Evolutionary conservation across 768 basidiomycete genomes (phyloP), one percentile per base, ranked within the genome.

Genomic region (Leccinum obscurum): DNA sequence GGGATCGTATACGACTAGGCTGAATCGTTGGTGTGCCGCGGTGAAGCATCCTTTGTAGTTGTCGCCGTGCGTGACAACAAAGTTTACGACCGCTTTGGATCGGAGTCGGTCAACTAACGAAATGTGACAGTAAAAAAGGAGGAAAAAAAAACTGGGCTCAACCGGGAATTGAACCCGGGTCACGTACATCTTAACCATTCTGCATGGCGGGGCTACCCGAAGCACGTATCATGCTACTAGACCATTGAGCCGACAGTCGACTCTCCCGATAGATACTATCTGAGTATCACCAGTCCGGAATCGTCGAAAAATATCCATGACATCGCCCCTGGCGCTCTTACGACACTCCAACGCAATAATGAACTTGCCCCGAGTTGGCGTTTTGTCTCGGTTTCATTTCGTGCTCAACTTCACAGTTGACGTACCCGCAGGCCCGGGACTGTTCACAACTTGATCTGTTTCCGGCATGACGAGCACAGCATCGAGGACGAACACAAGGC

Each of bases 131-230:
- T 6, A 2, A 11, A 15, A 28, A 48, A 51, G 4, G 14, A 54
- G 6, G 3, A 62, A 66, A 66, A 68, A 66, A 68, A 66, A 64
- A 54, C 3, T 13, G 62, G 68, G 66, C 67, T 62, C 69, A 70
- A 72, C 71, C 72, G 68, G 71, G 71, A 73, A 72, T 73, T 72
- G 71, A 72, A 72, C 71, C 71, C 71, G 71, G 71, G 71, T 70
- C 71, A 72, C 71, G 71, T 72, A 72, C 70, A 72, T 72, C 64
- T 70, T 72, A 66, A 61, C 71, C 72, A 72, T 63, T 35, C 60
- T 4, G 3, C 3, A 62, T 68, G 64, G 69, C 2, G 62, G 69
- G 66, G 58, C 52, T 52, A 49, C 71, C 71, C 71, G 71, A 72
- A 73, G 71, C 72, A 72, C 71, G 71, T 72, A 72, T 72, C 71